Conservation (phyloP, 73 alveolate species). For the Paramecium biaurelia region DNA sequence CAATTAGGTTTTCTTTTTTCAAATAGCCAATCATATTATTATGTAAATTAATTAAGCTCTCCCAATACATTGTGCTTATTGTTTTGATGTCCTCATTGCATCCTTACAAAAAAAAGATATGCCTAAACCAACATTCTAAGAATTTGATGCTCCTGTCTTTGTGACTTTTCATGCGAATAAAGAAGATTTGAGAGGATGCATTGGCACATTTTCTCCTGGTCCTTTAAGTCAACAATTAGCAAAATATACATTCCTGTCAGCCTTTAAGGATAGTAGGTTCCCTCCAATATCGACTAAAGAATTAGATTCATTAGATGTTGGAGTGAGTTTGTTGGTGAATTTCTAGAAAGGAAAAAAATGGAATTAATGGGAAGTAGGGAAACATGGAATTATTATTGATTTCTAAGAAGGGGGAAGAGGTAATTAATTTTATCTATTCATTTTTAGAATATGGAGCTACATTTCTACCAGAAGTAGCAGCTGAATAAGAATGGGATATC, state of each 20-base stretch:
- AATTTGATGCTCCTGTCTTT: slow-evolving; percentile 81
- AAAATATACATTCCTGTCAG: slow-evolving; percentile 80
- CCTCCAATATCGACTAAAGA: slow-evolving; percentile 80
- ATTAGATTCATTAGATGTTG: slow-evolving; percentile 73
- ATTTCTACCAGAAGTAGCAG: slow-evolving; percentile 95
- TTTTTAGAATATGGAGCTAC: slow-evolving; percentile 71
- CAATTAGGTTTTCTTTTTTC: background rate
- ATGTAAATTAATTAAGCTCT: slow-evolving; percentile 54
- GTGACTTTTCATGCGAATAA: slow-evolving; percentile 92
- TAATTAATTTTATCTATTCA: background rate
- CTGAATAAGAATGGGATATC: slow-evolving; percentile 90
- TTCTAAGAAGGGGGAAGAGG: slow-evolving; percentile 74
- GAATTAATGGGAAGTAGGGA: slow-evolving; percentile 91
- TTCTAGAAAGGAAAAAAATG: slow-evolving; percentile 82
- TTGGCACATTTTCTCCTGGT: slow-evolving; percentile 85
- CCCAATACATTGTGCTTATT: slow-evolving; percentile 68
- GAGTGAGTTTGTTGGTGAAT: slow-evolving; percentile 82
- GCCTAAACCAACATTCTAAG: slow-evolving; percentile 53
- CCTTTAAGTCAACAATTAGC: slow-evolving; percentile 73
- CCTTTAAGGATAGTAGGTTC: slow-evolving; percentile 90
- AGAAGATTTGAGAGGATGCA: slow-evolving; percentile 94
- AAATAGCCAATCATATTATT: background rate
- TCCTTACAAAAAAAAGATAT: slow-evolving; percentile 57
- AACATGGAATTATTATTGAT: slow-evolving; percentile 93
- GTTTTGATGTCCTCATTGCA: slow-evolving; percentile 73